phyloP scores from a whole-genome alignment of 2,329 filamentous ascomycete genomes.

The Colletotrichum tabaci region DNA sequence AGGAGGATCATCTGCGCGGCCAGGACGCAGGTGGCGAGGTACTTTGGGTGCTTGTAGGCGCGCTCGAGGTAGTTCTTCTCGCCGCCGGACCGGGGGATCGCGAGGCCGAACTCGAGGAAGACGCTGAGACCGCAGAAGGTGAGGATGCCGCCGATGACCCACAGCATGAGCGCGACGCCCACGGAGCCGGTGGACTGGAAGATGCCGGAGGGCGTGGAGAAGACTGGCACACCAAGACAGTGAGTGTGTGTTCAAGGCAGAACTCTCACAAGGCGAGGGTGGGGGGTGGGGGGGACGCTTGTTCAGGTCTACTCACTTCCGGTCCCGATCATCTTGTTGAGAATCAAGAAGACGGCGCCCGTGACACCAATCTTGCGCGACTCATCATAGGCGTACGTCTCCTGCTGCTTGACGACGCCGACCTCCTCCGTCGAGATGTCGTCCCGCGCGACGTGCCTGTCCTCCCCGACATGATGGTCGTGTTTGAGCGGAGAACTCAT shows the following conservation, averaged over 20 bases:
- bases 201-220: slow-evolving; percentile 69
- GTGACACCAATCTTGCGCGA: slow-evolving; percentile 66
- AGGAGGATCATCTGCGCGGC: slow-evolving; percentile 74
- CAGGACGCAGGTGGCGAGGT: slow-evolving; percentile 72
- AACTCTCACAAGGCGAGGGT: no score
- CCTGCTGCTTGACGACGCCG: slow-evolving; percentile 40
- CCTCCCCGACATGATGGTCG: slow-evolving; percentile 26
- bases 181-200: slow-evolving; percentile 68
- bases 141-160: slow-evolving; percentile 59
- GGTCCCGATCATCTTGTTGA: slow-evolving; percentile 73
- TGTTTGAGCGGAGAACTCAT: slow-evolving; percentile 32
- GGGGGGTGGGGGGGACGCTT: no score
- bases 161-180: slow-evolving; percentile 57
- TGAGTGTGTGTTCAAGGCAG: slow-evolving; percentile 16
- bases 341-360: slow-evolving; percentile 67
- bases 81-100: slow-evolving; percentile 73
- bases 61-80: slow-evolving; percentile 78
- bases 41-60: slow-evolving; percentile 71
- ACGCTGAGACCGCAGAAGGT: slow-evolving; percentile 73
- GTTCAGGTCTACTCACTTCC: slow-evolving; percentile 60
- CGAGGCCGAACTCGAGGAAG: slow-evolving; percentile 75
- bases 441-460: not conserved
- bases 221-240: slow-evolving; percentile 54
- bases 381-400: slow-evolving; percentile 56
- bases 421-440: slow-evolving; percentile 10